phyloP scores from a whole-genome alignment of 306 rosid species.

The Corylus avellana region DNA sequence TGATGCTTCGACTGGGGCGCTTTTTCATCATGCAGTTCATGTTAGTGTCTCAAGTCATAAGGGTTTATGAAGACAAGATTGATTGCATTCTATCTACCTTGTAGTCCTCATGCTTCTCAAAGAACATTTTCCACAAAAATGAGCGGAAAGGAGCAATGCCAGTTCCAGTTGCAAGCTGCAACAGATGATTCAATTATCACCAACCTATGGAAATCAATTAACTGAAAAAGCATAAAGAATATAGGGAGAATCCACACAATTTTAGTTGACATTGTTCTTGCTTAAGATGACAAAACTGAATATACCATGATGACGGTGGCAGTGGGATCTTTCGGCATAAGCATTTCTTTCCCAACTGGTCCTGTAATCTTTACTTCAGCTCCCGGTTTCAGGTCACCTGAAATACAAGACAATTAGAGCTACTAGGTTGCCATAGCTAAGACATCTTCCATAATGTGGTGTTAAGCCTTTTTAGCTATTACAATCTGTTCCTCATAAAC shows the following conservation, averaged over 20 bases:
- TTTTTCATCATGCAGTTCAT: background rate
- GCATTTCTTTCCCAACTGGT: slow-evolving; percentile 99
- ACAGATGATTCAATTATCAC: slow-evolving; percentile 21
- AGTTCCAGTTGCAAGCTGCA: slow-evolving; percentile 95
- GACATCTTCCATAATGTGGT: background rate
- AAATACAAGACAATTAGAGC: slow-evolving; percentile 9
- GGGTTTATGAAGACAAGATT: background rate
- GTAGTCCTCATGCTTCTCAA: slow-evolving; percentile 93
- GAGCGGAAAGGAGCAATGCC: slow-evolving; percentile 97
- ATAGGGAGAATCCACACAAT: background rate
- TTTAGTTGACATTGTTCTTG: background rate
- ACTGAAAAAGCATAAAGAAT: background rate
- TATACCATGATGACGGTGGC: slow-evolving; percentile 88
- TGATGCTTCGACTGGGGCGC: background rate
- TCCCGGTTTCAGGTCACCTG: slow-evolving; percentile 95
- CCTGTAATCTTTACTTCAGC: slow-evolving; percentile 82
- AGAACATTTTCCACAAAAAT: slow-evolving; percentile 95
- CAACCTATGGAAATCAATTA: slow-evolving; percentile 5
- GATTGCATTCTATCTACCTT: slow-evolving; percentile 42
- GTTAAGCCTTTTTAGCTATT: background rate
- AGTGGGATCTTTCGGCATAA: slow-evolving; percentile 95
- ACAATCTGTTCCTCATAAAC: background rate
- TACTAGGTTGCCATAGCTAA: background rate
- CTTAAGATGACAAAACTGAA: slow-evolving; percentile 5
- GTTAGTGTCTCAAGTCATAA: background rate